Base-by-base conservation (phyloP, 176 grass and related monocot genomes). In the Metroxylon sagu region DNA sequence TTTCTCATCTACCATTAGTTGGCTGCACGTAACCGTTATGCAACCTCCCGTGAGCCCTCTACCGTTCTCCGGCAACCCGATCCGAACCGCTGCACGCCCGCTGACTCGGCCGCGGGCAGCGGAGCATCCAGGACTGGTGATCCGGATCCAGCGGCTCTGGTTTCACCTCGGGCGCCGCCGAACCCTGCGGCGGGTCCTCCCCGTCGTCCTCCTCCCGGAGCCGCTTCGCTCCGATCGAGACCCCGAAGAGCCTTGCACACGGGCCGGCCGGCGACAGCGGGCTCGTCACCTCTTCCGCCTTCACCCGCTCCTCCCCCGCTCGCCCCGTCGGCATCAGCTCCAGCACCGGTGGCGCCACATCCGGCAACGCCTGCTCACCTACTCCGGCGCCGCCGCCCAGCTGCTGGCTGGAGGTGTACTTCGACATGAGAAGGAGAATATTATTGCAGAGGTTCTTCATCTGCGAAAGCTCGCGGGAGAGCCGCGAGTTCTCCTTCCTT, bases 391-490 rank as follows among this genome's bases (percentile, higher is more conserved):
- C 67, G 16, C 25, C 52, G 18, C 76, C 71, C 35, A 59, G 29
- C 23, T 72, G 78, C 67, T 88, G 71, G 0, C 61, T 55, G 43
- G 78, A 60, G 31, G 71, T 69, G 56, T 85, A 95, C 68, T 82
- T 88, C 31, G 85, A 88, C 85, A 95, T 80, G 64, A 95, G 89
- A 29, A 74, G 53, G 64, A 95, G 19, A 61, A 95, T 88, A 63
- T 88, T 95, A 60, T 82, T 77, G 76, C 89, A 95, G 71, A 95
- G 85, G 73, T 82, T 85, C 81, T 82, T 85, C 85, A 95, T 88
- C 80, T 88, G 77, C 0, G 30, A 72, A 56, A 95, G 74, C 71
- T 95, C 89, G 3, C 89, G 81, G 14, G 71, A 71, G 6, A 95
- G 81, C 2, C 81, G 75, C 17, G 64, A 16, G 78, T 95, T 95